Percentiles rank a stretch among this genome's conserved stretches.
Evolutionary conservation across 2,329 filamentous ascomycete species (phyloP).

Genomic region (Verticillium longisporum): DNA sequence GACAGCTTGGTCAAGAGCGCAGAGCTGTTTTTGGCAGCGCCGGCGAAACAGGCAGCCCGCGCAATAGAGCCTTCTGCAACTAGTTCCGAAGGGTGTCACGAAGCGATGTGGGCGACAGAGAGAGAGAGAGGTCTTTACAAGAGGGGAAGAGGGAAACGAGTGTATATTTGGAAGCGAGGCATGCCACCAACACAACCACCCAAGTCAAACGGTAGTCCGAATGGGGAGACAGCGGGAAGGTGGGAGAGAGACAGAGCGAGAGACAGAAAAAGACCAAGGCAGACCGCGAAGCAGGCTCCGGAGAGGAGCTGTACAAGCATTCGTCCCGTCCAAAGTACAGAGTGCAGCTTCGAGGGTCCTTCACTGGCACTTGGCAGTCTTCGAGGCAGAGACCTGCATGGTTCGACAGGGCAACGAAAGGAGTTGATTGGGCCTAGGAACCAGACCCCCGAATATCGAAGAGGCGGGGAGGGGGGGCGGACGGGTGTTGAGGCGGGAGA

Average conservation of each 20-base stretch:
- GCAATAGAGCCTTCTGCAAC: too few species aligned
- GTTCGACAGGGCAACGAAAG: neutral
- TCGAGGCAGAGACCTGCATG: neutral
- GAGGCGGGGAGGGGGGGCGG: neutral
- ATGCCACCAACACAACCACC: neutral
- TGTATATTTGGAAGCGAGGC: neutral
- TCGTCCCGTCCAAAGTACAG: neutral
- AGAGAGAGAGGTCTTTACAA: conserved; percentile 17
- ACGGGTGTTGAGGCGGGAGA: neutral
- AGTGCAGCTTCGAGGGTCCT: neutral
- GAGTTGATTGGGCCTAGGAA: conserved; percentile 3
- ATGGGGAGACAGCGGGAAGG: too few species aligned
- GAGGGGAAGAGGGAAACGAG: neutral
- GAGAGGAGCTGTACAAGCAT: neutral
- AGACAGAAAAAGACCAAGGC: neutral
- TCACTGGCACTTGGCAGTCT: neutral
- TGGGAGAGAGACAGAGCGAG: too few species aligned
- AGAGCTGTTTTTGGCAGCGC: neutral
- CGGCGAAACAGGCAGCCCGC: too few species aligned
- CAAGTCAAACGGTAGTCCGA: neutral
- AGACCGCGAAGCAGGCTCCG: neutral
- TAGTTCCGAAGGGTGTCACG: conserved; percentile 5
- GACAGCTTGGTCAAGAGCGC: conserved; percentile 4
- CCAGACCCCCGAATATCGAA: neutral
- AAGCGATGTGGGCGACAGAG: conserved; percentile 8